Conservation (phyloP, 225 moss, liverwort and hornwort genomes). For the Antitrichia curtipendula region DNA sequence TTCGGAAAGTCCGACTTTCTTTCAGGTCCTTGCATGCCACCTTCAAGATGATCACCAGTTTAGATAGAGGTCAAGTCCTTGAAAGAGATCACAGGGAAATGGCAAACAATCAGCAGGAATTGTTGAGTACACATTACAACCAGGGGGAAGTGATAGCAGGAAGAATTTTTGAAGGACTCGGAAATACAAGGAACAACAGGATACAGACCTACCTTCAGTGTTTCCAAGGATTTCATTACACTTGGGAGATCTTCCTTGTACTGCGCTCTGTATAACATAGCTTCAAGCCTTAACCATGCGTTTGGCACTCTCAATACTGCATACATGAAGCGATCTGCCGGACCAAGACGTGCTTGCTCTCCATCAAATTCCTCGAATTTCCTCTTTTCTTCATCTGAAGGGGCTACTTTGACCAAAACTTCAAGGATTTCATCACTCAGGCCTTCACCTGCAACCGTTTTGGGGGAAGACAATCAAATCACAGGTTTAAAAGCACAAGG, state of each 20-base stretch:
- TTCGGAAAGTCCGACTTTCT: constrained; percentile 8
- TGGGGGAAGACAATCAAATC: not conserved
- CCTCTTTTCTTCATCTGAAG: constrained; percentile 44
- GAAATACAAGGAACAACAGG: not conserved
- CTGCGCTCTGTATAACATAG: constrained; percentile 54
- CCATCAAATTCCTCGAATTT: constrained; percentile 34
- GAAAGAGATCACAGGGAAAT: not conserved
- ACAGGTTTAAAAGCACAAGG: not conserved
- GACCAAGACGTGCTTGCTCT: constrained; percentile 25
- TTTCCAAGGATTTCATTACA: constrained; percentile 41
- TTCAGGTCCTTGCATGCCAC: not conserved
- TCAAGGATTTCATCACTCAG: constrained; percentile 45
- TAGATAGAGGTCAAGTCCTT: not conserved
- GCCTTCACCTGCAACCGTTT: constrained; percentile 48
- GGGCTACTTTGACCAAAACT: constrained; percentile 37
- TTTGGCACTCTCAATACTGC: constrained; percentile 43
- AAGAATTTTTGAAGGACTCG: not conserved
- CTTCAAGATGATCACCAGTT: not conserved
- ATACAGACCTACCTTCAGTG: constrained; percentile 40
- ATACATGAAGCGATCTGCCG: constrained; percentile 49
- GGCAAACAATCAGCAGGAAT: not conserved
- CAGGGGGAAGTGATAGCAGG: not conserved
- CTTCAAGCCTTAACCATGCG: constrained; percentile 51
- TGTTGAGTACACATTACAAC: not conserved
- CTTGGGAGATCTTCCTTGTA: constrained; percentile 56